phyloP scores from a whole-genome alignment of 139 green algal species.

The Chlamydomonas sp. region DNA sequence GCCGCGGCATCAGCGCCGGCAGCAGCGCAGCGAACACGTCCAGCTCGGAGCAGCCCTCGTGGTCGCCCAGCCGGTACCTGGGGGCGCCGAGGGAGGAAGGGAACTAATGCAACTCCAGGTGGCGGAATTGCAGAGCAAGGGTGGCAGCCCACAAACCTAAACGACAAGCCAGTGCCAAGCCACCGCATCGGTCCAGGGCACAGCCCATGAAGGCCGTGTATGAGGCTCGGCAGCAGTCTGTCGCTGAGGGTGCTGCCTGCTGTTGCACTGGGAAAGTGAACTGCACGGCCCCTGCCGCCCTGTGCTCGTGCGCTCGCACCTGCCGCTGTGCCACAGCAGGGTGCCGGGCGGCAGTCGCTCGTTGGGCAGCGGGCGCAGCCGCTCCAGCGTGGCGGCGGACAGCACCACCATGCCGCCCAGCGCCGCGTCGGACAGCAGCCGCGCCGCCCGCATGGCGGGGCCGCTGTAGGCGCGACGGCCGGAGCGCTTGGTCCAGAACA shows the following conservation, averaged over 20 bases:
- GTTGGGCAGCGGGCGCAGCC: slow-evolving; percentile 24
- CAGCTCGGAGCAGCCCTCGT: not conserved
- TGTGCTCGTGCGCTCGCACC: not conserved
- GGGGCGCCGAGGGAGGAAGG: not conserved
- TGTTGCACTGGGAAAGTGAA: not conserved
- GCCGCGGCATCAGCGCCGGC: slow-evolving; percentile 11
- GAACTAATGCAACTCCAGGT: not conserved
- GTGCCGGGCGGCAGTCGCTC: slow-evolving; percentile 10
- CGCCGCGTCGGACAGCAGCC: slow-evolving; percentile 21
- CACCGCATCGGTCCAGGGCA: not conserved
- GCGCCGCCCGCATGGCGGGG: slow-evolving; percentile 10
- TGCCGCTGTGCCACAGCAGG: slow-evolving; percentile 20
- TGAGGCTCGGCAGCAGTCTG: not conserved
- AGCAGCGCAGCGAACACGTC: slow-evolving; percentile 23
- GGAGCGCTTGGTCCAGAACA: slow-evolving; percentile 26
- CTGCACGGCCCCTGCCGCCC: not conserved
- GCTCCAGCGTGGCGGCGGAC: not conserved
- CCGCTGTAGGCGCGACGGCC: slow-evolving; percentile 11
- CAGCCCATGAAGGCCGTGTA: not conserved
- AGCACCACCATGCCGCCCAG: slow-evolving; percentile 29
- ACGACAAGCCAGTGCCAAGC: too few relatives aligned
- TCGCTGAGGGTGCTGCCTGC: too few relatives aligned
- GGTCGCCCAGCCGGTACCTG: slow-evolving; percentile 24
- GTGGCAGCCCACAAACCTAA: too few relatives aligned
- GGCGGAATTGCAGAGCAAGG: not conserved